Evolutionary conservation across 2,329 filamentous ascomycete genomes (phyloP), one percentile per base, ranked within the genome.

Genomic region (Beauveria rudraprayagi): DNA sequence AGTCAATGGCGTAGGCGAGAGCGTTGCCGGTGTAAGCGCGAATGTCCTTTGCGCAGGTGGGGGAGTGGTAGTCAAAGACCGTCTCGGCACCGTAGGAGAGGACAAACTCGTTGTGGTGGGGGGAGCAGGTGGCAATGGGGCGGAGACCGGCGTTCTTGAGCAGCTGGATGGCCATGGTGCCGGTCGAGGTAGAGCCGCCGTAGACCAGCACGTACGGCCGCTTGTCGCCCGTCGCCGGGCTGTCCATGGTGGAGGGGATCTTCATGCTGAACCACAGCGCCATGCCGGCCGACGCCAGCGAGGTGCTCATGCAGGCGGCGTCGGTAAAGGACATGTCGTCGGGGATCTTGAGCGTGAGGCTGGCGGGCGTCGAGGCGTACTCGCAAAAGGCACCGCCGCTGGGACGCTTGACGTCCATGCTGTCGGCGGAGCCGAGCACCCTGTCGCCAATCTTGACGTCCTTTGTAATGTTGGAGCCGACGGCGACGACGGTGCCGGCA

Each of bases 81-180:
- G 69, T 66, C 5, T 71, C 72, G 1, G 80, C 80, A 1, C 81
- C 80, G 37, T 70, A 73, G 0, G 61, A 61, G 41, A 71, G 69
- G n/a, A 74, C 75, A 1, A 79, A 70, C 2, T 72, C 72, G 56
- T 73, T 73, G 63, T 79, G 81, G 40, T 63, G 58, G 0, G 75
- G 71, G 0, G 78, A 79, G 64, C 75, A 78, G 1, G 78, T 80
- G 0, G 77, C 70, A n/a, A 81, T 74, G 3, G 76, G 72, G 0
- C 63, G 69, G 17, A 74, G 68, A 0, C 78, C 78, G 16, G 75
- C 63, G 7, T 65, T 58, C 41, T 69, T 73, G 17, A 77, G 65
- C 16, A 80, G 51, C 64, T 82, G 79, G 4, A 79, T 73, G 0
- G 76, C 77, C 57, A 74, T 66, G 1, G 75, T 76, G 0, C 78